phyloP scores from a whole-genome alignment of 2,329 filamentous ascomycete species.

The Cytospora piceae region DNA sequence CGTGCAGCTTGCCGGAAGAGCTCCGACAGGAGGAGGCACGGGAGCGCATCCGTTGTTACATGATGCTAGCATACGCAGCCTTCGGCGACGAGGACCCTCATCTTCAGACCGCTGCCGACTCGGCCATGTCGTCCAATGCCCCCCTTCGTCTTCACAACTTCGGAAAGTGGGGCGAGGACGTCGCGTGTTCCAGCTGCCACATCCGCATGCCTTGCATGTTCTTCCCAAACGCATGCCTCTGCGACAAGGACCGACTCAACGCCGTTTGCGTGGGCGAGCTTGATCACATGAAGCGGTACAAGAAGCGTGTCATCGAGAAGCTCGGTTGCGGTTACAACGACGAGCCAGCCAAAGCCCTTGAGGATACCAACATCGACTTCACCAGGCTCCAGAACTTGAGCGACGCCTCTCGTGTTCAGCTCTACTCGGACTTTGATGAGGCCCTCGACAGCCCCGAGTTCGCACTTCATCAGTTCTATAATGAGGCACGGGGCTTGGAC shows the following conservation, averaged over 20 bases:
- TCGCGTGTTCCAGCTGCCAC: constrained; percentile 6
- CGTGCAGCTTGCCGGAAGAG: not conserved
- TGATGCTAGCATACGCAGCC: constrained; percentile 16
- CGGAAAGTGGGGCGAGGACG: constrained; percentile 10
- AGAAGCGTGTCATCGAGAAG: not conserved
- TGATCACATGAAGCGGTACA: constrained; percentile 14
- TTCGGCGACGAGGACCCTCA: constrained; percentile 17
- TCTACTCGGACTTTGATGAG: constrained; percentile 9
- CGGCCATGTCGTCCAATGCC: constrained; percentile 3
- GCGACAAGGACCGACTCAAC: constrained; percentile 21
- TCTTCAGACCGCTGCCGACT: constrained; percentile 16
- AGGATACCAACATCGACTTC: constrained; percentile 19
- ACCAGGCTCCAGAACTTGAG: not conserved
- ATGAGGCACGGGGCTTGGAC: constrained; percentile 7
- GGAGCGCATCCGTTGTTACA: constrained; percentile 9
- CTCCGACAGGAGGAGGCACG: not conserved
- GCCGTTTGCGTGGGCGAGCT: not conserved
- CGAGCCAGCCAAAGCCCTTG: not conserved
- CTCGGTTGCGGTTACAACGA: constrained; percentile 3
- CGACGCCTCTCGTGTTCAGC: not conserved
- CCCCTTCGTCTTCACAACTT: constrained; percentile 9
- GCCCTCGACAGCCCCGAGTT: not conserved
- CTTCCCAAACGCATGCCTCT: constrained; percentile 10
- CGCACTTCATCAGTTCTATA: not conserved
- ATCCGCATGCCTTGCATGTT: constrained; percentile 10